These are phyloP conservation scores for Penicillium aurantiogriseum DNA, from an alignment of 2,329 filamentous ascomycete genomes.

Conservation along the genomic window DNA sequence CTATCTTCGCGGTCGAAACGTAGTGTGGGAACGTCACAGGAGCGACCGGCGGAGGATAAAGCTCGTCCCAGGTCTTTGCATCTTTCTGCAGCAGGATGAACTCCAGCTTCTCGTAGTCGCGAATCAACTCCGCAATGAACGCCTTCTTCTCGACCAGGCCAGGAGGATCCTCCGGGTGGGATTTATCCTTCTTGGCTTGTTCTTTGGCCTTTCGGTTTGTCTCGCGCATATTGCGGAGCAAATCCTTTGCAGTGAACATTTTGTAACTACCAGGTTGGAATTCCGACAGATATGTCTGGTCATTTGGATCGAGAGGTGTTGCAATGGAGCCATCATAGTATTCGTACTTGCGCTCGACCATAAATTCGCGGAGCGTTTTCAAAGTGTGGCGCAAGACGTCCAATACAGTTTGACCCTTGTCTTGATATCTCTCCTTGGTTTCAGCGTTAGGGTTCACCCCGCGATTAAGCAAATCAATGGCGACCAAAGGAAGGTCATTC, in stretches of 20 bases:
- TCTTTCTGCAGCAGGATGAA: conserved; percentile 53
- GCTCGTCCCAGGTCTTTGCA: conserved; percentile 65
- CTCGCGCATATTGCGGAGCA: conserved; percentile 39
- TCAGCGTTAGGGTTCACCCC: conserved; percentile 67
- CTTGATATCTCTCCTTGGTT: conserved; percentile 39
- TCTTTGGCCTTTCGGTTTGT: conserved; percentile 39
- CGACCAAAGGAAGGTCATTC: conserved; percentile 53
- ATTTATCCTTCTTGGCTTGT: conserved; percentile 21
- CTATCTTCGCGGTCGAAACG: conserved; percentile 7
- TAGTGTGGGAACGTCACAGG: background rate
- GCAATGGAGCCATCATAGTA: background rate
- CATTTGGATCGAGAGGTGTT: conserved; percentile 39
- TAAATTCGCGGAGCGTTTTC: conserved; percentile 49
- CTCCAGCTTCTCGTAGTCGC: conserved; percentile 57
- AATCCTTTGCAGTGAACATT: conserved; percentile 51
- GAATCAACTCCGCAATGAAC: conserved; percentile 53
- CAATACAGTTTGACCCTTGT: conserved; percentile 48
- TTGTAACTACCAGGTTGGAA: conserved; percentile 59
- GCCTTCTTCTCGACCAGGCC: conserved; percentile 51
- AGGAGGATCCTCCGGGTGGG: conserved; percentile 13
- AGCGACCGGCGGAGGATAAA: conserved; percentile 51
- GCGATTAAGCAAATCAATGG: conserved; percentile 58
- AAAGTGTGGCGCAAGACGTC: conserved; percentile 60
- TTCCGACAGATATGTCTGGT: conserved; percentile 51
- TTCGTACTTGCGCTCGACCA: conserved; percentile 24